Base-by-base conservation (phyloP, 2,329 filamentous ascomycete genomes). In the Orbilia brochopaga region DNA sequence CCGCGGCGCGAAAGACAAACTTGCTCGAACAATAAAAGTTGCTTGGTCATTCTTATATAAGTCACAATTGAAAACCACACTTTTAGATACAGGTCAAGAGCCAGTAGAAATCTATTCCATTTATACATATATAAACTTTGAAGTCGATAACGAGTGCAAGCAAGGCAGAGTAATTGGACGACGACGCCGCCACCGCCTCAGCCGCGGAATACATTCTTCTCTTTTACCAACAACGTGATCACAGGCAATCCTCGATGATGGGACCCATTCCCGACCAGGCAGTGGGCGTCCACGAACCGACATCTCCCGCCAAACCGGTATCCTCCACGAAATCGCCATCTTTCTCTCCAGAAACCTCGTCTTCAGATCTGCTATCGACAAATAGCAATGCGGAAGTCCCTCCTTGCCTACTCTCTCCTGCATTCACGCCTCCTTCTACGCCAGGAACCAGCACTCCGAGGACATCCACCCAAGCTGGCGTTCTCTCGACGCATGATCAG, bases 321-420 rank as follows among this genome's bases (percentile, higher is more conserved):
- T 23, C 40, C 15, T 44, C 17, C 19, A 19, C 17, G 17, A 19
- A 10, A 48, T 10, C 8, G 15, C 17, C 44, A 23, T 48, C 19
- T 17, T 48, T 17, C 44, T 48, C 37, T 42, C 37, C 44, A 5
- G 44, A 23, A 21, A 3, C 44, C 11, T 3, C 44, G 5, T 21
- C 19, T 5, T 15, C n/a, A 21, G 44, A 48, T 19, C 11, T 19
- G 17, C 44, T 23, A 19, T 48, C 46, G 15, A 62, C 27, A 32
- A 27, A 32, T 23, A 23, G 32, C 7, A 30, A 62, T 24, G 48
- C 59, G 15, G 70, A 73, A 42, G 61, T 76, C 13, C 85, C 83
- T 13, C 84, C 87, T 2, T 91, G 91, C 2, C 87, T 94, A 53
- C 88, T 97, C 74, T 97, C 93, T 79, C 90, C 90, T 56, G 90